Conservation (phyloP, 352 stramenopile genomes). For the Globisporangium iwayamae region DNA sequence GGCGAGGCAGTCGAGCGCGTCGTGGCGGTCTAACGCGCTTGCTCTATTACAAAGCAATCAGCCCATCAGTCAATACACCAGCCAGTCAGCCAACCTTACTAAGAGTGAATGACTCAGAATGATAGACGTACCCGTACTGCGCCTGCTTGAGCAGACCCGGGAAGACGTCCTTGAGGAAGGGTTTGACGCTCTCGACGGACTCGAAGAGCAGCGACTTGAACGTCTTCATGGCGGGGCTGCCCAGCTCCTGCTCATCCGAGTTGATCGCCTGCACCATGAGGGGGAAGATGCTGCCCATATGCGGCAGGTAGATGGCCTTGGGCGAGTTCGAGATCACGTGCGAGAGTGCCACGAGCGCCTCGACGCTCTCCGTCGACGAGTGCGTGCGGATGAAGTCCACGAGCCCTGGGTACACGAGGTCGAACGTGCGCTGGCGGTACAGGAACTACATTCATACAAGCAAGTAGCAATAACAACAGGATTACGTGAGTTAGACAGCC, state of each 20-base stretch:
- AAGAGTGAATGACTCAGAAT: neutral
- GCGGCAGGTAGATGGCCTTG: slow-evolving; percentile 73
- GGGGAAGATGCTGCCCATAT: slow-evolving; percentile 75
- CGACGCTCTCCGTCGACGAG: slow-evolving; percentile 37
- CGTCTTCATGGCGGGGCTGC: slow-evolving; percentile 72
- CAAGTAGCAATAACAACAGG: neutral
- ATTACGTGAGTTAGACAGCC: neutral
- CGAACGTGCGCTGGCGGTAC: slow-evolving; percentile 78
- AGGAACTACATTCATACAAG: slow-evolving; percentile 42
- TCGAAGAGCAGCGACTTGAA: slow-evolving; percentile 77
- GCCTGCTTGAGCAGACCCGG: slow-evolving; percentile 79
- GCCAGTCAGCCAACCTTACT: neutral
- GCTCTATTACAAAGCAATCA: slow-evolving; percentile 23
- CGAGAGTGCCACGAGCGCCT: slow-evolving; percentile 70
- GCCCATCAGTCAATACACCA: neutral
- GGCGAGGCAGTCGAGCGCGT: slow-evolving; percentile 71
- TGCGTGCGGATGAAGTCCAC: slow-evolving; percentile 60
- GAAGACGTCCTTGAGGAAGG: slow-evolving; percentile 84
- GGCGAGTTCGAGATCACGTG: slow-evolving; percentile 82
- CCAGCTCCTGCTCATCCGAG: slow-evolving; percentile 62
- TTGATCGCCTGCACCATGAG: slow-evolving; percentile 83
- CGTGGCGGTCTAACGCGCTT: slow-evolving; percentile 62
- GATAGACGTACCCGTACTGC: slow-evolving; percentile 56
- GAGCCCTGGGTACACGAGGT: slow-evolving; percentile 68
- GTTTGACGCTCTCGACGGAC: slow-evolving; percentile 76